These are phyloP conservation scores for Clathrus columnatus DNA, from an alignment of 768 basidiomycete species.

Conservation along the genomic window DNA sequence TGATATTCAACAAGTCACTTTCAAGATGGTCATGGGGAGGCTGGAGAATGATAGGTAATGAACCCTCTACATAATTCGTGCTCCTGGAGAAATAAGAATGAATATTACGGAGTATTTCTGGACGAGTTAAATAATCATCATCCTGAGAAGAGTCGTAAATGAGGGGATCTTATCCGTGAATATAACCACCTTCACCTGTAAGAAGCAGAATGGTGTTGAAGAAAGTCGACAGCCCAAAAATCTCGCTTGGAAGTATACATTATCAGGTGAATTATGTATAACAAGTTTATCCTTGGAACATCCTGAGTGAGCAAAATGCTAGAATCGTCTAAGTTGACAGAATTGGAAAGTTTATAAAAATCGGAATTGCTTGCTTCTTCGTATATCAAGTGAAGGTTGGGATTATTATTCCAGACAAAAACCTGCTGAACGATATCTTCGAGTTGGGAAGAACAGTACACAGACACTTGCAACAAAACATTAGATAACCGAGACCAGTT, in stretches of 20 bases:
- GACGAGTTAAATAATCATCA: slow-evolving; percentile 56
- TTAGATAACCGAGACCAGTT: slow-evolving; percentile 65
- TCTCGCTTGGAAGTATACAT: slow-evolving; percentile 54
- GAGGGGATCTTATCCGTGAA: neutral
- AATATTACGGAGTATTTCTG: slow-evolving; percentile 48
- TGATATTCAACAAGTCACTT: slow-evolving; percentile 38
- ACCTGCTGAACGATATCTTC: slow-evolving; percentile 39
- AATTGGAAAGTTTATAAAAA: neutral
- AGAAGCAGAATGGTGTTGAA: slow-evolving; percentile 48
- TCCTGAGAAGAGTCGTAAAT: slow-evolving; percentile 32
- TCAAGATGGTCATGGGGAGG: slow-evolving; percentile 56
- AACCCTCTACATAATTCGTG: neutral
- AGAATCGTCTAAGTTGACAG: slow-evolving; percentile 6
- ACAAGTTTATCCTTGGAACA: slow-evolving; percentile 37
- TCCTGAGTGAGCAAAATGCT: slow-evolving; percentile 24
- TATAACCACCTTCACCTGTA: slow-evolving; percentile 36
- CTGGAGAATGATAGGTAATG: slow-evolving; percentile 39
- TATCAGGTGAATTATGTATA: slow-evolving; percentile 49
- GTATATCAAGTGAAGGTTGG: slow-evolving; percentile 27
- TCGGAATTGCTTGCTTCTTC: slow-evolving; percentile 29
- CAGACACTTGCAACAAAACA: slow-evolving; percentile 43
- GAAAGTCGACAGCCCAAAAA: slow-evolving; percentile 48
- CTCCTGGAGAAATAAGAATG: slow-evolving; percentile 29
- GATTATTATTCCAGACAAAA: slow-evolving; percentile 58
- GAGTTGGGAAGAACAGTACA: slow-evolving; percentile 40